Base-by-base conservation (phyloP, 176 grass and related monocot genomes). In the Oryza glaberrima region DNA sequence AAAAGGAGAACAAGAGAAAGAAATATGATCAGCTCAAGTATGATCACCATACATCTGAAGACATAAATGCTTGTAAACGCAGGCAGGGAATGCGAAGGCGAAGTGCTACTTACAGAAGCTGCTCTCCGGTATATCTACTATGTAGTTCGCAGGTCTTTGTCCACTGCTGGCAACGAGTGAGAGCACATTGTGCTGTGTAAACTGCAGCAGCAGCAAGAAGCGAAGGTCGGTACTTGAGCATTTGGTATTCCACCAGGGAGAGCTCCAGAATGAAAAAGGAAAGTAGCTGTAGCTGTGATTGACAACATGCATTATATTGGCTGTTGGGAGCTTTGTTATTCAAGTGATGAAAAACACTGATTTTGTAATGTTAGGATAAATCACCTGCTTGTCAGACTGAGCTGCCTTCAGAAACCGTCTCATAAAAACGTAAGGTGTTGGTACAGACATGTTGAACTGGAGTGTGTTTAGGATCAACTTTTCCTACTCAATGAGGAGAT, bases 221-320 rank as follows among this genome's bases (percentile, higher is more conserved):
- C 2, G 90, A 96, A 77, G 96, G 90, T 25, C 13, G 65, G 72
- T 92, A 99, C 69, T 85, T 89, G 54, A 99, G 87, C 93, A 96
- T 99, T 63, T 94, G 76, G 54, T 92, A 94, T 69, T 92, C 96
- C 30, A 94, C 91, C 34, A 99, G 77, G 72, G 85, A 90, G 35
- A 99, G 91, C 91, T 99, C 91, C 16, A 96, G 61, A 36, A 96
- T 84, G 88, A 96, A 99, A 70, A 92, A 99, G 9, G 93, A 96
- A 46, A 91, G 71, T 13, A 94, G 78, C 44, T 94, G 88, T 51
- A 94, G 88, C 96, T 99, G 88, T 76, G 46, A 79, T 77, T 77
- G 41, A 73, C n/a, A 51, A 65, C 17, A 87, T 48, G 40, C 80
- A 66, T 7, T 56, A 44, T 16, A 41, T 75, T 75, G 47, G 38